Conservation (phyloP, 2,329 filamentous ascomycete genomes). For the Ceratocystis ficicola region DNA sequence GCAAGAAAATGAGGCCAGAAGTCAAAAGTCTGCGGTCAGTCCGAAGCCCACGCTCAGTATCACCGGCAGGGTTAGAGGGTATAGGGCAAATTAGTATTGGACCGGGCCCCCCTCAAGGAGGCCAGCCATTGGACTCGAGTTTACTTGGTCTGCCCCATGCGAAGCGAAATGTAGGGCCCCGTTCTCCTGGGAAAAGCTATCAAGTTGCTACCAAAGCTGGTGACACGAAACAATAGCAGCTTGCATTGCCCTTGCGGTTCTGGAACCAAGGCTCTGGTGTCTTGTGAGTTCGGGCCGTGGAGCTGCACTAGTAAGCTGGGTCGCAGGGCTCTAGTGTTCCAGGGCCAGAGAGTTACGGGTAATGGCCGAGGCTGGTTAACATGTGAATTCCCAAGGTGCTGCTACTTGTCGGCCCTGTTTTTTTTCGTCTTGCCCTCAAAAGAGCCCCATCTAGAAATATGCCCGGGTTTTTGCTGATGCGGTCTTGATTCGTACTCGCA, state of each 20-base stretch:
- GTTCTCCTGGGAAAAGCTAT: background rate
- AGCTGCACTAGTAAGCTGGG: no score
- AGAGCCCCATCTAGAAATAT: no score
- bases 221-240: constrained; percentile 6
- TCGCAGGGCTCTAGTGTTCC: no score
- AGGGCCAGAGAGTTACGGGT: no score
- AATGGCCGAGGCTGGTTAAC: no score
- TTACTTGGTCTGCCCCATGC: background rate
- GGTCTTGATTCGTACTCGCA: no score
- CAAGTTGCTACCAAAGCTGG: background rate
- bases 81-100: background rate
- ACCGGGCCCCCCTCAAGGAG: background rate
- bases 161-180: constrained; percentile 4
- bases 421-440: no score
- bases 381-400: no score
- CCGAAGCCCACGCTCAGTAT: background rate
- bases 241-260: background rate
- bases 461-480: no score
- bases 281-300: no score
- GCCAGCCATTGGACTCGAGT: no score
- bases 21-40: constrained; percentile 6
- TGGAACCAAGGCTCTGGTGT: background rate
- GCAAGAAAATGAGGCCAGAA: background rate
- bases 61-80: background rate
- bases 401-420: no score